Base-by-base conservation (phyloP, 192 early-diverging fungal species). In the Jimgerdemannia flammicorona region DNA sequence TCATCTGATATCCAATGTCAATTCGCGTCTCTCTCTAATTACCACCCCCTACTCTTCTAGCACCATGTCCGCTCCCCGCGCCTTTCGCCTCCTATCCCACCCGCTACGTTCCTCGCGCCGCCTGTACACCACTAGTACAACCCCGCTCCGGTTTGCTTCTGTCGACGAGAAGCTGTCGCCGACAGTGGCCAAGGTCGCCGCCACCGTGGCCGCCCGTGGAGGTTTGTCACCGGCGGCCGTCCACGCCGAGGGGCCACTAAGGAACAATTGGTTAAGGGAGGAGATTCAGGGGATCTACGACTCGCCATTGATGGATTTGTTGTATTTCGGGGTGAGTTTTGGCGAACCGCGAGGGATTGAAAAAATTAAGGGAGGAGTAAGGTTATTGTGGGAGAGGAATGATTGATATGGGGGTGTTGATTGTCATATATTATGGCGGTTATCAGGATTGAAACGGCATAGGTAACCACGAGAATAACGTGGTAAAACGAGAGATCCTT, bases 241-340 rank as follows among this genome's bases (percentile, higher is more conserved):
- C 41, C 85, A 85, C 77, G 83, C 88, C 40, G 70, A 72, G 67
- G 79, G 83, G 39, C 84, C 81, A 41, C 67, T 88, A 11, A 83
- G 91, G 49, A 89, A 85, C 72, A 89, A 94, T 79, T 95, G 93
- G 93, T 85, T 85, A 49, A 83, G 85, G 76, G 88, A 90, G 67
- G 91, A 93, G 76, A 91, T 95, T 64, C 84, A 90, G 76, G 78
- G 78, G 42, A 93, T 95, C 74, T 95, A 89, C 81, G 90, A 93
- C 70, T 89, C 88, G 18, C 91, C 93, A 44, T 79, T 93, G 66
- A 86, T 95, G 87, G 92, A 93, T 76, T 80, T 95, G 74, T 77
- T 93, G 77, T 93, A 87, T 81, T 86, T 91, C 73, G 89, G 89
- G 43, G 91, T 92, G 84, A 77, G 88, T 87, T 54, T 70, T 11